Conservation (phyloP, 2,329 filamentous ascomycete genomes). For the Colletotrichum sp. region DNA sequence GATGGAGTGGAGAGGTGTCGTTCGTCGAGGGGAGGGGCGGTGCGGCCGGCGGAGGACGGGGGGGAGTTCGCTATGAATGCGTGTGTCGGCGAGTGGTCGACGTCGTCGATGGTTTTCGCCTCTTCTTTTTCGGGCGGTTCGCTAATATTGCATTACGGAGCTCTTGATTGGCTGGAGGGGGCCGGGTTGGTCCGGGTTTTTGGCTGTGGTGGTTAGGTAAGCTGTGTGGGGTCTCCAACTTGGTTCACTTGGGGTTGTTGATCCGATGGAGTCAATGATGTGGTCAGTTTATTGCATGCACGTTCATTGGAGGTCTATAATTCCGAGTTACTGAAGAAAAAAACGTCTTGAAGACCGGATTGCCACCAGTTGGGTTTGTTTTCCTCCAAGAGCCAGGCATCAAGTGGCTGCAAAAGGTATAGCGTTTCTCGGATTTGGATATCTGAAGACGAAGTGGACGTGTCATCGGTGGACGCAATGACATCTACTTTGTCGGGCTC, state of each 20-base stretch:
- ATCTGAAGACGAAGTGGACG: background rate
- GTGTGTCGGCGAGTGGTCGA: conserved; percentile 9
- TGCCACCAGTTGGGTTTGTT: background rate
- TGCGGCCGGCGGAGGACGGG: background rate
- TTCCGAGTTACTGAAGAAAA: background rate
- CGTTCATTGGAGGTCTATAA: background rate
- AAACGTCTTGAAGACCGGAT: background rate
- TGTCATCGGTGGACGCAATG: background rate
- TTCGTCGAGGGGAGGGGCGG: conserved; percentile 1
- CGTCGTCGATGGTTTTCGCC: conserved; percentile 19
- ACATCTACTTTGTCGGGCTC: background rate
- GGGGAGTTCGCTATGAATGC: background rate
- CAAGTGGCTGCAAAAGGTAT: background rate
- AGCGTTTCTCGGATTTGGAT: background rate
- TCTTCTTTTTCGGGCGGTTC: conserved; percentile 5
- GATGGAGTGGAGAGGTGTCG: conserved; percentile 17
- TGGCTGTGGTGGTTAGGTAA: conserved; percentile 2
- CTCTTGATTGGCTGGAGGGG: conserved; percentile 5
- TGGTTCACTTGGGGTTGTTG: background rate
- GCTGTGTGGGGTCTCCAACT: background rate
- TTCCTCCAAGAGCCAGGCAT: background rate
- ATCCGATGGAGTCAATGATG: background rate
- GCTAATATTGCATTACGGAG: conserved; percentile 11
- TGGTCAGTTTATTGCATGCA: background rate
- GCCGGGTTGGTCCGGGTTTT: background rate